A percentile compares a stretch with the other conserved stretches of the same genome.
Conservation (phyloP, 192 early-diverging fungal genomes). For the Neocallimastix lanati region DNA sequence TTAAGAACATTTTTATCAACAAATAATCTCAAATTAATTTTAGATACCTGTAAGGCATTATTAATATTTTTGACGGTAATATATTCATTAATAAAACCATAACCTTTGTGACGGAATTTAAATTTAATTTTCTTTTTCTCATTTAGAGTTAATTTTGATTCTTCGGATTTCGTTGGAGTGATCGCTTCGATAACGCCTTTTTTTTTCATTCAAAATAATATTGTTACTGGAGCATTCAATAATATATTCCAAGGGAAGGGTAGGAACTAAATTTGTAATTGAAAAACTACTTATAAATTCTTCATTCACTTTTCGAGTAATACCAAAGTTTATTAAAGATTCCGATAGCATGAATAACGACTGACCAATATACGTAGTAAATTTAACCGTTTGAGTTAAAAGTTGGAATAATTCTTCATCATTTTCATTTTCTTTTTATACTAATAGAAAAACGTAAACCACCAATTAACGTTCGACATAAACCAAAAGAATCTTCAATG, state of each 20-base stretch:
- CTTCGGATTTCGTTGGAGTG: not conserved
- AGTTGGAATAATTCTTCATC: no score
- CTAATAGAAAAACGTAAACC: no score
- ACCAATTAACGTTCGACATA: conserved; percentile 59
- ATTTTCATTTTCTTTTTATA: no score
- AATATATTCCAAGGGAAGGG: conserved; percentile 55
- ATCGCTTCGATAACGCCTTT: not conserved
- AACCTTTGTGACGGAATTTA: conserved; percentile 24
- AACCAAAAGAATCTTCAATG: conserved; percentile 16
- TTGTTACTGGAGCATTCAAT: conserved; percentile 1
- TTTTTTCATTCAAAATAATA: not conserved
- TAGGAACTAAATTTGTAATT: conserved; percentile 46
- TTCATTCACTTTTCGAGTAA: conserved; percentile 17
- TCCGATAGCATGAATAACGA: no score
- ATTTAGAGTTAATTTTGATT: not conserved
- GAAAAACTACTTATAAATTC: conserved; percentile 40
- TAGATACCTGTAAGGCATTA: conserved; percentile 29
- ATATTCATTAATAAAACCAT: conserved; percentile 38
- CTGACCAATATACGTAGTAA: no score
- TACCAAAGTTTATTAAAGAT: conserved; percentile 61
- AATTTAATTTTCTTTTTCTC: conserved; percentile 24
- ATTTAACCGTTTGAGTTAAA: no score
- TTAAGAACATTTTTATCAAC: conserved; percentile 18
- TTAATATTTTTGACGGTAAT: no score
- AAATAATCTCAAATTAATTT: conserved; percentile 49